These are phyloP conservation scores for Suillus subaureus DNA, from an alignment of 768 basidiomycete genomes.

Conservation along the genomic window DNA sequence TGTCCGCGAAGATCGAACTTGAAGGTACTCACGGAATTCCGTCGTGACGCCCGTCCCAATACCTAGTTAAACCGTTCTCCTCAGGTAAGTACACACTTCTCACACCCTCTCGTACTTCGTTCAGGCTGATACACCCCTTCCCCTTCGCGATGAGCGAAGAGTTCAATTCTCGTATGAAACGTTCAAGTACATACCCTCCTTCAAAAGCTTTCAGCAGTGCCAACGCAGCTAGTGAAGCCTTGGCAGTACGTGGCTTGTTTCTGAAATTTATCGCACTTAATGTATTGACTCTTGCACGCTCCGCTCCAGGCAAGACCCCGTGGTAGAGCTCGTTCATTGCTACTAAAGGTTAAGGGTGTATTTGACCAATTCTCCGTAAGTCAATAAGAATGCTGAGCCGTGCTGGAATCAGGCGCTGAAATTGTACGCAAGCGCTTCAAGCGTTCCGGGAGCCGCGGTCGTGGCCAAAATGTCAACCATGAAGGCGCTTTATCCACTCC, in stretches of 20 bases:
- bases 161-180: neutral
- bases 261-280: neutral
- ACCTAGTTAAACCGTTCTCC: neutral
- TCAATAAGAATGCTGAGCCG: neutral
- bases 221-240: neutral
- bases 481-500: neutral
- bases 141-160: neutral
- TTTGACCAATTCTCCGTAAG: neutral
- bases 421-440: neutral
- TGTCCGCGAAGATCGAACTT: neutral
- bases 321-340: neutral
- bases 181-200: neutral
- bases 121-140: neutral
- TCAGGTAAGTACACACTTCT: neutral
- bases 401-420: neutral
- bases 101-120: neutral
- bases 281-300: constrained; percentile 16
- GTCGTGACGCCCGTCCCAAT: neutral
- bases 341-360: neutral
- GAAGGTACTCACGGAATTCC: neutral
- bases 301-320: neutral
- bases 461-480: neutral
- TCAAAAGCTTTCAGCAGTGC: neutral
- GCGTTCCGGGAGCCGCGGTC: neutral
- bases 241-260: neutral